Conservation (phyloP, 208 protist species). For the Leishmania turanica region DNA sequence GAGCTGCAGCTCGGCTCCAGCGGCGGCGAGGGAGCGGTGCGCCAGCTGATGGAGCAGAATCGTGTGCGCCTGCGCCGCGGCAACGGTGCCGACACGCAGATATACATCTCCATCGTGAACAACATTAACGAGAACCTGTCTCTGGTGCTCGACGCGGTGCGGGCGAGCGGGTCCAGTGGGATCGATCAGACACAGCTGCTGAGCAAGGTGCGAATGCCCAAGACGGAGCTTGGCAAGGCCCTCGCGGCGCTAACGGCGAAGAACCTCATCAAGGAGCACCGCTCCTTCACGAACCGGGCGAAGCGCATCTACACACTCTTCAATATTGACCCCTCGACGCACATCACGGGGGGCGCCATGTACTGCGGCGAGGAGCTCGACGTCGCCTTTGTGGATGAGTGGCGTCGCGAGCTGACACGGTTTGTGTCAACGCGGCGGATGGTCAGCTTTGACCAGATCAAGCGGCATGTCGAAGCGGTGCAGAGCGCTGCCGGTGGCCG, state of each 20-base stretch:
- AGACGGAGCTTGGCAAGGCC: slow-evolving; percentile 73
- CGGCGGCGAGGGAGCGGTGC: slow-evolving; percentile 46
- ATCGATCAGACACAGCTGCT: slow-evolving; percentile 76
- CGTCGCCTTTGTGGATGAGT: slow-evolving; percentile 78
- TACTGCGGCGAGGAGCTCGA: slow-evolving; percentile 87
- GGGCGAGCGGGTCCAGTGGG: slow-evolving; percentile 61
- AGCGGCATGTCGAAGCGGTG: slow-evolving; percentile 45
- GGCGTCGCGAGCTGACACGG: slow-evolving; percentile 37
- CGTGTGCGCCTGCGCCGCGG: slow-evolving; percentile 54
- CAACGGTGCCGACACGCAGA: slow-evolving; percentile 31
- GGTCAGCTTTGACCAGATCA: slow-evolving; percentile 63
- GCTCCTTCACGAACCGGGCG: slow-evolving; percentile 82
- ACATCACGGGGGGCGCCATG: slow-evolving; percentile 83
- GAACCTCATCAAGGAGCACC: slow-evolving; percentile 73
- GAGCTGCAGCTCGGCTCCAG: slow-evolving; percentile 45
- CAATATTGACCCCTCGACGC: slow-evolving; percentile 74
- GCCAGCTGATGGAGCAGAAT: slow-evolving; percentile 56
- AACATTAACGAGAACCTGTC: slow-evolving; percentile 64
- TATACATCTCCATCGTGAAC: slow-evolving; percentile 62
- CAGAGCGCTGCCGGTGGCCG: slow-evolving; percentile 18
- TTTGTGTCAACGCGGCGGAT: slow-evolving; percentile 44
- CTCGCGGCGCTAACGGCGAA: slow-evolving; percentile 54
- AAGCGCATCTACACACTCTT: slow-evolving; percentile 84
- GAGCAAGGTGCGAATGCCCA: slow-evolving; percentile 57
- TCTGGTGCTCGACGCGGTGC: slow-evolving; percentile 69